A percentile compares a stretch with the other conserved stretches of the same genome.
These are phyloP conservation scores for Peronospora destructor DNA, from an alignment of 352 stramenopile species.

Conservation along the genomic window DNA sequence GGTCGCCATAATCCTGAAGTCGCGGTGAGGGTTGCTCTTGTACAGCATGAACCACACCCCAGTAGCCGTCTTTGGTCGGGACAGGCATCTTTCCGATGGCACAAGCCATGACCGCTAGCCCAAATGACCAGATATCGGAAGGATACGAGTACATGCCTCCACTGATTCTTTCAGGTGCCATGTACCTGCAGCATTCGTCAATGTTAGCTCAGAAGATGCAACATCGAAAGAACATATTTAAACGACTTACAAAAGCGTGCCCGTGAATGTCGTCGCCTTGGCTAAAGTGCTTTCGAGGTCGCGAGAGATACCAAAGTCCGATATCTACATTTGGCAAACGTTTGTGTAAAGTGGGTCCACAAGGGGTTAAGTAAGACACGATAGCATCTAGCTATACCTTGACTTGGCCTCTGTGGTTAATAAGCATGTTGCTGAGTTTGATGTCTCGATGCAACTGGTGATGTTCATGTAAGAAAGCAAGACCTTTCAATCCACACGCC, in stretches of 20 bases:
- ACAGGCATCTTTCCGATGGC: slow-evolving; percentile 84
- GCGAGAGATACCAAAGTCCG: slow-evolving; percentile 78
- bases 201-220: slow-evolving; percentile 2
- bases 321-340: slow-evolving; percentile 38
- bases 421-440: slow-evolving; percentile 93
- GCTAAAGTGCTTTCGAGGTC: slow-evolving; percentile 80
- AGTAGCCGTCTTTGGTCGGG: slow-evolving; percentile 81
- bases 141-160: slow-evolving; percentile 86
- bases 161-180: slow-evolving; percentile 90
- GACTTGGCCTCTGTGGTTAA: slow-evolving; percentile 75
- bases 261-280: slow-evolving; percentile 86
- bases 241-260: slow-evolving; percentile 77
- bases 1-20: slow-evolving; percentile 52
- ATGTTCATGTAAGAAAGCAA: slow-evolving; percentile 85
- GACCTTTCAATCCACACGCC: slow-evolving; percentile 64
- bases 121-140: slow-evolving; percentile 82
- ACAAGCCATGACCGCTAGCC: slow-evolving; percentile 74
- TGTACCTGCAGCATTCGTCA: slow-evolving; percentile 53
- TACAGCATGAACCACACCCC: slow-evolving; percentile 81
- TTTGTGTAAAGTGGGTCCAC: too few species aligned
- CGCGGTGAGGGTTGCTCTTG: slow-evolving; percentile 69
- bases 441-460: slow-evolving; percentile 91
- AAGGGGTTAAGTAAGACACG: too few species aligned
- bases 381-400: slow-evolving; percentile 37
- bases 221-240: not conserved